Evolutionary conservation across 148 eudicot genomes (phyloP).

Genomic region (Silene conica): DNA sequence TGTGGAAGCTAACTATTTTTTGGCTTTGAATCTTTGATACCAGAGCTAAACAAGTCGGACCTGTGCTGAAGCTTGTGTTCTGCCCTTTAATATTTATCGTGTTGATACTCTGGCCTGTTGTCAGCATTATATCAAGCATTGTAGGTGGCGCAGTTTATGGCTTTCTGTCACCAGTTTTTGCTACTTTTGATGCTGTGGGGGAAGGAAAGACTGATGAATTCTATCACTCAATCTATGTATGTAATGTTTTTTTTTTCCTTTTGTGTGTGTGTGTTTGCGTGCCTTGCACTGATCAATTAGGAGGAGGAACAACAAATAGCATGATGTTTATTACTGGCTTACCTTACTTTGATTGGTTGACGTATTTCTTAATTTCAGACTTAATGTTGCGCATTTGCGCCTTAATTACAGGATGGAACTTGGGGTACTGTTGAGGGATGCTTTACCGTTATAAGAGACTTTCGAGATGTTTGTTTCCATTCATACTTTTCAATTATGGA

Average conservation of each 20-base stretch:
- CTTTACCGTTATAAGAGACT: slow-evolving; percentile 58
- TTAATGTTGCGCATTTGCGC: slow-evolving; percentile 9
- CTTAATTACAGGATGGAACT: slow-evolving; percentile 77
- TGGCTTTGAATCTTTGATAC: slow-evolving; percentile 16
- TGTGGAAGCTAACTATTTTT: slow-evolving; percentile 3
- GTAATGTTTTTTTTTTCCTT: slow-evolving; percentile 18
- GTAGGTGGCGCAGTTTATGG: slow-evolving; percentile 75
- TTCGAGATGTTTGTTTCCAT: slow-evolving; percentile 65
- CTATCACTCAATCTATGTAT: slow-evolving; percentile 62
- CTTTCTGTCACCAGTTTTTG: slow-evolving; percentile 76
- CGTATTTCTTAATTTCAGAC: not conserved
- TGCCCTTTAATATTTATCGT: slow-evolving; percentile 37
- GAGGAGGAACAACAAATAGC: not conserved
- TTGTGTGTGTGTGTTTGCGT: too few species aligned
- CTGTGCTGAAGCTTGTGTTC: slow-evolving; percentile 69
- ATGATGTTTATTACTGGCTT: not conserved
- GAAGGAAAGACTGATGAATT: slow-evolving; percentile 64
- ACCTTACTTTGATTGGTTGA: not conserved
- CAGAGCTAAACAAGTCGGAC: slow-evolving; percentile 82
- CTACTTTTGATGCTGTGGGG: slow-evolving; percentile 83
- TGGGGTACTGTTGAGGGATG: slow-evolving; percentile 58
- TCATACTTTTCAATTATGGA: slow-evolving; percentile 83
- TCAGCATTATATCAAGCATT: slow-evolving; percentile 51
- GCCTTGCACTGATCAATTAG: not conserved
- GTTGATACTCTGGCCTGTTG: slow-evolving; percentile 60